Base-by-base conservation (phyloP, 495 filamentous ascomycete species). In the Glarea lozoyensis region DNA sequence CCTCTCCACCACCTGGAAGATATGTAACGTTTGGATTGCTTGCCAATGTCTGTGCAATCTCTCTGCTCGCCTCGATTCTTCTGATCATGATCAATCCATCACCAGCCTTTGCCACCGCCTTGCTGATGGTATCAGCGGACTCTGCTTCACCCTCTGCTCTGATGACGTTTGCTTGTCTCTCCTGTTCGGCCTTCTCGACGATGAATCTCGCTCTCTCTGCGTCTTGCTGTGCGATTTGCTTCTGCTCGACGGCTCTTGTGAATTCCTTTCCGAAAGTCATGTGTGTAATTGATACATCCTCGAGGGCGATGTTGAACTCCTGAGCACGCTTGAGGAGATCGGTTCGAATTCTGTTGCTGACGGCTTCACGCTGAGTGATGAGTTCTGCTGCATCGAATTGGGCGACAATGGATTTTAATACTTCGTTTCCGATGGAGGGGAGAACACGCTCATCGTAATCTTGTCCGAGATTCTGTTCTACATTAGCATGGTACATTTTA, bases 221-320 rank as follows among this genome's bases (percentile, higher is more conserved):
- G 60, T 99, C 92, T 66, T 99, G 92, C 69, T 99, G 92, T 19
- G 92, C 92, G 63, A 99, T 99, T 73, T 99, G 92, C 77, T 99
- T 99, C 75, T 99, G 93, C 70, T 99, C 92, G 56, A 99, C 92
- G 47, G 92, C 92, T 50, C 79, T 78, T 45, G 92, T 99, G 80
- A 99, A 99, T 69, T 99, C 92, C 69, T 88, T 89, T 43, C 92
- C 92, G 65, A 99, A 99, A 42, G 92, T 97, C 92, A 99, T 97
- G 78, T 99, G 92, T 31, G 92, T 99, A 72, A 99, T 99, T 55
- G 86, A 93, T 45, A 99, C 92, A 57, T 99, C 92, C 65, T 99
- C 92, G 31, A 99, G 84, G 23, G 86, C 84, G 63, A 99, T 99
- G 73, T 99, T 96, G 79, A 99, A 99, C 64, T 99, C 93, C 37